Base-by-base conservation (phyloP, 108 stramenopile genomes). In the Parietichytrium sp. region DNA sequence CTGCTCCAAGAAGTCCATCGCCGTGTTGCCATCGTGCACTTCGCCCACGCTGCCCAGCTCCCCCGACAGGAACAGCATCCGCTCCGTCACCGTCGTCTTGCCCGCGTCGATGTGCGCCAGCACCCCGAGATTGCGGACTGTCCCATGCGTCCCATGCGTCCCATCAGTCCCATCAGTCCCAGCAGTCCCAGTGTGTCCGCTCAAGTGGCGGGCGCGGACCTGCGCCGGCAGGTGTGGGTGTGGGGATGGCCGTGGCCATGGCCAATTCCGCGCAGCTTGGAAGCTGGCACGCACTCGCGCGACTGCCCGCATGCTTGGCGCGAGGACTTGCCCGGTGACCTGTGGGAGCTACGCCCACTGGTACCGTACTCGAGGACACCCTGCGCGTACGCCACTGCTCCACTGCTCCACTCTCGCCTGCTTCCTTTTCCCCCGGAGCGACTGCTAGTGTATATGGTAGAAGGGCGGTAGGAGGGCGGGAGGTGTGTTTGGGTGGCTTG, bases 41-140 rank as follows among this genome's bases (percentile, higher is more conserved):
- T 85, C 88, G 3, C 98, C 98, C 36, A 91, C 82, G 52, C 82
- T 80, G 8, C 80, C 48, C 1, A 94, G 93, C 12, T 94, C 85
- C 15, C 97, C 97, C 15, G 95, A 89, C 51, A 96, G 79, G 47
- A 93, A 95, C 51, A 99, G 89, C 93, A 99, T 97, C 13, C 95
- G 94, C 84, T 99, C 98, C 4, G 96, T 99, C 18, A 96, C 93
- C 20, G 98, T 99, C n/a, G 98, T 99, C 84, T 98, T 99, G 29
- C 98, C 98, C 4, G 98, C 97, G 86, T 99, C 98, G 54, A 99
- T 96, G 85, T 99, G 98, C 0, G 99, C 99, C 30, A 99, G 90
- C 79, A 98, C 92, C 4, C 97, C 99, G 8, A 98, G 81, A 53
- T 90, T 90, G 4, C 87, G 27, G 15, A 86, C 8, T 16, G 8